phyloP scores from a whole-genome alignment of 2,329 filamentous ascomycete genomes.

The Emmonsia crescens region DNA sequence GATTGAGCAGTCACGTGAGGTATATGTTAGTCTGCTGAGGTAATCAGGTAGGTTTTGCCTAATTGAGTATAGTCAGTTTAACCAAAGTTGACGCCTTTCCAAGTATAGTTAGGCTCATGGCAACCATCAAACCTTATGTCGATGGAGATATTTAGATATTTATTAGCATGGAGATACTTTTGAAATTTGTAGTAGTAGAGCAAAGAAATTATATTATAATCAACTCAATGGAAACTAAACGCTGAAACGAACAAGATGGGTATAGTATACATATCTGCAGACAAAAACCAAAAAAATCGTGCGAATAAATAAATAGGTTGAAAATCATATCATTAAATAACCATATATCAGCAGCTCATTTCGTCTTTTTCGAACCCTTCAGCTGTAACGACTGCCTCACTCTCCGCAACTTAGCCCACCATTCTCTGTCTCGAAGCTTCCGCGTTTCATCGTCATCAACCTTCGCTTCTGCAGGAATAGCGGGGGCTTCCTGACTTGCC shows the following conservation, averaged over 20 bases:
- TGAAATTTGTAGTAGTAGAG: too few relatives aligned
- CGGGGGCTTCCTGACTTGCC: conserved; percentile 15
- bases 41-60: not conserved
- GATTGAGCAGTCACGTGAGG: not conserved
- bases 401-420: conserved; percentile 59
- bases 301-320: not conserved
- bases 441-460: conserved; percentile 33
- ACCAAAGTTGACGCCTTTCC: not conserved
- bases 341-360: not conserved
- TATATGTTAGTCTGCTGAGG: not conserved
- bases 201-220: too few relatives aligned
- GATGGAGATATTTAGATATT: too few relatives aligned
- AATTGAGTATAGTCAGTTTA: not conserved
- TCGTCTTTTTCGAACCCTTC: conserved; percentile 47
- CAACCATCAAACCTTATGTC: not conserved
- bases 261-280: not conserved
- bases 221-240: not conserved
- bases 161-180: too few relatives aligned
- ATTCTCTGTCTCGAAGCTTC: conserved; percentile 57
- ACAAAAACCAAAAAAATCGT: not conserved
- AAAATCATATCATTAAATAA: not conserved
- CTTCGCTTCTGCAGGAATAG: conserved; percentile 10
- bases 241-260: not conserved
- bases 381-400: conserved; percentile 62
- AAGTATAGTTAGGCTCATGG: not conserved